Base-by-base conservation (phyloP, 352 stramenopile species). In the Globisporangium mamillatum region DNA sequence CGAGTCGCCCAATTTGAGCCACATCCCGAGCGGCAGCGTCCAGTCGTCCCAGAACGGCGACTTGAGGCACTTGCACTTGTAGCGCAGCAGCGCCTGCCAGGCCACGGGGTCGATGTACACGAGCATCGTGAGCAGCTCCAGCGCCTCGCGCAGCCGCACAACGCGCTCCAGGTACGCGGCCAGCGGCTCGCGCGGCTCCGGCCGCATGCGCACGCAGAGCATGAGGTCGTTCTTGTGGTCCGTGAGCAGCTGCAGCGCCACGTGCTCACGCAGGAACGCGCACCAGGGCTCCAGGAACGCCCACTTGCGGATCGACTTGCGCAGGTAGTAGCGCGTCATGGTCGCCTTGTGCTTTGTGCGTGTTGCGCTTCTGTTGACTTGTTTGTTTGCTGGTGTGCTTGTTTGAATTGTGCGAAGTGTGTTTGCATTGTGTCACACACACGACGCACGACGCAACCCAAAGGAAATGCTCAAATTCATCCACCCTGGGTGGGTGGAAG, bases 151-250 rank as follows among this genome's bases (percentile, higher is more conserved):
- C 10, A 63, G 58, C 4, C 10, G 36, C 10, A 46, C 34, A 5
- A 63, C 58, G 58, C 58, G 58, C 58, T 29, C 58, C n/a, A 54
- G 34, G 58, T 63, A 63, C 3, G 12, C 10, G 4, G 14, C 2
- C 22, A 63, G 58, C 1, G 34, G 58, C 36, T 63, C 58, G 58
- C 12, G 10, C 9, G 36, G 12, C 34, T 54, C 58, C 22, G 58
- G 58, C 22, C 58, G 58, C 58, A 63, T 38, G 20, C 58, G 58
- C n/a, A 63, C 58, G 58, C 58, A 63, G 36, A 63, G 58, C 58
- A 63, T 32, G 32, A 63, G 58, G 58, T 63, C 57, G 57, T 25
- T 32, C n/a, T 63, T 63, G n/a, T 24, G 36, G 57, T 63, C 57
- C 32, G 44, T 5, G 34, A 63, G n/a, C 2, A 63, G n/a, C 22